phyloP scores from a whole-genome alignment of 805 yeast species.

The Wickerhamomyces bovis region DNA sequence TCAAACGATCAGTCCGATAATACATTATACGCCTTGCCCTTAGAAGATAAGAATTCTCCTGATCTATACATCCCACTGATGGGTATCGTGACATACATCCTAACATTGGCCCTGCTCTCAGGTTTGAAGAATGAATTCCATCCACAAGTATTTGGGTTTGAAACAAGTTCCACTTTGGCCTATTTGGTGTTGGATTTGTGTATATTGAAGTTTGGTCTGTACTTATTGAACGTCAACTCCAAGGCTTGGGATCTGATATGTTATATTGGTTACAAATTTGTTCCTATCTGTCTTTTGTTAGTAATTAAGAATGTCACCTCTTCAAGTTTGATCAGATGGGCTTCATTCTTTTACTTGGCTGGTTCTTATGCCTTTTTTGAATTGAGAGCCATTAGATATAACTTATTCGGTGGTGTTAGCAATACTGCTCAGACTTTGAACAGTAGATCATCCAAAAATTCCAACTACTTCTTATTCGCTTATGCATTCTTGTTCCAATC shows the following conservation, averaged over 20 bases:
- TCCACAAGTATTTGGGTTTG: constrained; percentile 84
- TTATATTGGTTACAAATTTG: constrained; percentile 91
- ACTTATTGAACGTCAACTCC: constrained; percentile 64
- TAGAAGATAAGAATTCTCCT: constrained; percentile 88
- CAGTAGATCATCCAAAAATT: constrained; percentile 63
- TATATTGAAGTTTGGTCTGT: constrained; percentile 75
- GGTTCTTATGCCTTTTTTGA: constrained; percentile 59
- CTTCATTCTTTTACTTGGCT: constrained; percentile 43
- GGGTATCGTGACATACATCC: constrained; percentile 84
- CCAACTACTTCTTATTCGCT: constrained; percentile 81
- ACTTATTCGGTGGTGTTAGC: constrained; percentile 36
- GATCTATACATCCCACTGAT: constrained; percentile 93
- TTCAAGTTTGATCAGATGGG: constrained; percentile 38
- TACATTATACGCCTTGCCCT: constrained; percentile 60
- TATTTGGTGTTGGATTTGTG: constrained; percentile 71
- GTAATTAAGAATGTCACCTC: constrained; percentile 43
- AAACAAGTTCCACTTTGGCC: constrained; percentile 82
- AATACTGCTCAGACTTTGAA: constrained; percentile 51
- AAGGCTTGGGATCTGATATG: constrained; percentile 80
- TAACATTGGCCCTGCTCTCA: constrained; percentile 75
- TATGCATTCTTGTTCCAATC: constrained; percentile 83
- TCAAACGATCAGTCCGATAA: constrained; percentile 11
- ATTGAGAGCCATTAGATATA: constrained; percentile 47
- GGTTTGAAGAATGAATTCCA: constrained; percentile 89
- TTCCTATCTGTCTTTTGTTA: constrained; percentile 61